Percentiles rank a stretch among this genome's conserved stretches.
Evolutionary conservation across 306 rosid genomes (phyloP).

Genomic region (Castanea mollissima): DNA sequence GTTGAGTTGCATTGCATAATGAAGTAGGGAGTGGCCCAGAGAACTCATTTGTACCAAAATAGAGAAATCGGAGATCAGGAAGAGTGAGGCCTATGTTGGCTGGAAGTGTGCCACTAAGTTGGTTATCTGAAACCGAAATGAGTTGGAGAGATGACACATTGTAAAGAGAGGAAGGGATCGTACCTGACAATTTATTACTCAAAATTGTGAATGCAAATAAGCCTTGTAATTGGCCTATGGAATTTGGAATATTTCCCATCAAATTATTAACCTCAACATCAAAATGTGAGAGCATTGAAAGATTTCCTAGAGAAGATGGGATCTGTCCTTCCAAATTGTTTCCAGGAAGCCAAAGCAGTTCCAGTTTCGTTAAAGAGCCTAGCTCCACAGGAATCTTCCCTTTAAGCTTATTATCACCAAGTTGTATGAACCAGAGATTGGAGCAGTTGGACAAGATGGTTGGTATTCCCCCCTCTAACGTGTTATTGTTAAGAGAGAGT

Average conservation of each 20-base stretch:
- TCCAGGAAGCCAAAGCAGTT: no score
- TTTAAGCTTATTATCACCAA: not conserved
- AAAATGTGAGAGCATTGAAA: no score
- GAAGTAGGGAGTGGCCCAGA: no score
- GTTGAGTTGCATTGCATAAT: no score
- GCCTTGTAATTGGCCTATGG: conserved; percentile 10
- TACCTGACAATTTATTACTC: conserved; percentile 19
- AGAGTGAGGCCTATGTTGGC: no score
- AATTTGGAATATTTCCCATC: conserved; percentile 29
- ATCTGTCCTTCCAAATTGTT: no score
- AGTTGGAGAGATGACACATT: not conserved
- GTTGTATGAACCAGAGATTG: not conserved
- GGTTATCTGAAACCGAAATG: fast-evolving
- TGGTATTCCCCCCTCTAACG: conserved; percentile 36
- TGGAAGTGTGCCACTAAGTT: no score
- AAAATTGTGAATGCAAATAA: not conserved
- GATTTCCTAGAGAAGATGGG: no score
- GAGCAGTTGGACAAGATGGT: conserved; percentile 24
- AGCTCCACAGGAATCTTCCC: conserved; percentile 17
- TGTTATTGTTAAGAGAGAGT: conserved; percentile 11
- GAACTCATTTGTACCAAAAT: no score
- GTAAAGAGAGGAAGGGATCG: conserved; percentile 27
- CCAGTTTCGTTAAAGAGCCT: no score
- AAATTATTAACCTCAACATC: conserved; percentile 9
- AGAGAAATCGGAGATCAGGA: no score